These are phyloP conservation scores for Xanthoparmelia taractica DNA, from an alignment of 495 filamentous ascomycete genomes.

Conservation along the genomic window DNA sequence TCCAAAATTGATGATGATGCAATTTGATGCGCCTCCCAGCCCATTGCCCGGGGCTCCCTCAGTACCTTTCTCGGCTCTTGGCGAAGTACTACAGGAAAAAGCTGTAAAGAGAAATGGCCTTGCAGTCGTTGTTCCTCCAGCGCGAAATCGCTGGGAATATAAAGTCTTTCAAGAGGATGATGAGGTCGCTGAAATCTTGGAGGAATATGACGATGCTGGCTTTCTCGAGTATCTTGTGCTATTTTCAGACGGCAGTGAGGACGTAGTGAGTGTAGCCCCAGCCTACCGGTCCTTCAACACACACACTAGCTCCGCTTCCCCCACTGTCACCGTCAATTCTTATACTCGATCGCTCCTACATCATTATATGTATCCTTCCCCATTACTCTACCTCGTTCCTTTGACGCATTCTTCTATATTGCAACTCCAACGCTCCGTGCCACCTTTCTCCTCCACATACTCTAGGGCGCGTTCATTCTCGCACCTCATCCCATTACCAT, in stretches of 20 bases:
- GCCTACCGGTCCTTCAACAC: background rate
- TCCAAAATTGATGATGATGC: background rate
- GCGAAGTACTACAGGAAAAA: conserved; percentile 4
- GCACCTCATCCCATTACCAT: background rate
- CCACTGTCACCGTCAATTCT: background rate
- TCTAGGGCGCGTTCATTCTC: background rate
- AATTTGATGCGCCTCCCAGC: background rate
- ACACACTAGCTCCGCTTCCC: background rate
- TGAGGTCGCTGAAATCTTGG: conserved; percentile 35
- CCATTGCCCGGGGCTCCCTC: background rate
- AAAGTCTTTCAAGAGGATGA: conserved; percentile 42
- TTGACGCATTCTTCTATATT: background rate
- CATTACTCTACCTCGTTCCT: background rate
- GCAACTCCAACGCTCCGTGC: background rate
- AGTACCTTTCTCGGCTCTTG: background rate
- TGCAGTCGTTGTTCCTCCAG: conserved; percentile 36
- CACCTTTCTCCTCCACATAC: background rate
- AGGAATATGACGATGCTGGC: conserved; percentile 26
- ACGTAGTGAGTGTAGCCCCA: conserved; percentile 30
- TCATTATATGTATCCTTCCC: background rate
- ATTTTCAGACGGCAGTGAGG: conserved; percentile 39
- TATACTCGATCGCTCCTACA: background rate
- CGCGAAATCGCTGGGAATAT: conserved; percentile 41
- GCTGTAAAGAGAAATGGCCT: conserved; percentile 20
- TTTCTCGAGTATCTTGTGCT: conserved; percentile 36